A percentile compares a stretch with the other conserved stretches of the same genome.
phyloP scores from a whole-genome alignment of 148 eudicot species.

The Fagopyrum tataricum region DNA sequence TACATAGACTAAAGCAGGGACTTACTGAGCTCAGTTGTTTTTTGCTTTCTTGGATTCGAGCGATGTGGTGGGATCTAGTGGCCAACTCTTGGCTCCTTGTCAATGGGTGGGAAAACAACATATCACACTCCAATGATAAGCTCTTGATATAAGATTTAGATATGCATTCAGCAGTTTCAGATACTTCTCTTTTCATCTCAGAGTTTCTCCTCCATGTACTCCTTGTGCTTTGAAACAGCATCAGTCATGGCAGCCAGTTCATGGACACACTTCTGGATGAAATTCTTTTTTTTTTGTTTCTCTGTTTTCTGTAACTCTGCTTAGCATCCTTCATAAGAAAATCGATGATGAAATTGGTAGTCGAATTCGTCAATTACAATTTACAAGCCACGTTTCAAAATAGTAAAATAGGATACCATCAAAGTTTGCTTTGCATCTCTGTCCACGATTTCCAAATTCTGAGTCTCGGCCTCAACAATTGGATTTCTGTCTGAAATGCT shows the following conservation, averaged over 20 bases:
- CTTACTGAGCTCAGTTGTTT: neutral
- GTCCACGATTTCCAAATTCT: slow-evolving; percentile 41
- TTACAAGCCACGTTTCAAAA: neutral
- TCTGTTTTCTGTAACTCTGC: slow-evolving; percentile 40
- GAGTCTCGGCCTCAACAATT: slow-evolving; percentile 43
- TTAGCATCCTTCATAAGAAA: slow-evolving; percentile 37
- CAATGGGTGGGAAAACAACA: neutral
- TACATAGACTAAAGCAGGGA: neutral
- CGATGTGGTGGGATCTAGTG: neutral
- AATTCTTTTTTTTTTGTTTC: slow-evolving; percentile 41
- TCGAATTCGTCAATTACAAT: neutral
- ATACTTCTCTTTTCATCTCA: slow-evolving; percentile 45
- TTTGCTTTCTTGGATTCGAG: neutral
- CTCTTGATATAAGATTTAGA: slow-evolving; percentile 44
- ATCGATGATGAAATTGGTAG: neutral
- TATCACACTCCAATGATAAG: slow-evolving; percentile 8
- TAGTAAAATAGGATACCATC: slow-evolving; percentile 43
- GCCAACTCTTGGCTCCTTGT: neutral
- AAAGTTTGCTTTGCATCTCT: slow-evolving; percentile 53
- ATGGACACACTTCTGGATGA: slow-evolving; percentile 45
- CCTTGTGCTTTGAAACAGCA: slow-evolving; percentile 65
- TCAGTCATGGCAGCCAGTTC: slow-evolving; percentile 63
- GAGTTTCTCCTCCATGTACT: slow-evolving; percentile 47
- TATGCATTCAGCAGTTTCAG: slow-evolving; percentile 35
- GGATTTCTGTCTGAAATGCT: slow-evolving; percentile 43